phyloP scores from a whole-genome alignment of 2,329 filamentous ascomycete species.

The Fusarium sp. region DNA sequence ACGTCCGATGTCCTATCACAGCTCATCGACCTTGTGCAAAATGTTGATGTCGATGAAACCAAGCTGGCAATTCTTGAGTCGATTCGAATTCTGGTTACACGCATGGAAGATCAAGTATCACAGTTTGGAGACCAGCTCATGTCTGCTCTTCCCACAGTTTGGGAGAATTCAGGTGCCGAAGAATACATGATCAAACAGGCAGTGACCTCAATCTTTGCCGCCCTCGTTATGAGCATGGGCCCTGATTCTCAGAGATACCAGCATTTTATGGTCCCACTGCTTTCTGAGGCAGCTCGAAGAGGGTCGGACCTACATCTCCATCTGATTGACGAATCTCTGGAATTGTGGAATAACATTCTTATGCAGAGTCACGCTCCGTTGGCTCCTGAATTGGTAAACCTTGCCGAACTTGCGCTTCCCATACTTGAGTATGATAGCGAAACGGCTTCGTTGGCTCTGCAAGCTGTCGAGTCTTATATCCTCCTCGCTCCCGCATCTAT shows the following conservation, averaged over 20 bases:
- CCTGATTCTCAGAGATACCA: slow-evolving; percentile 83
- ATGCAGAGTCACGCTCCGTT: slow-evolving; percentile 73
- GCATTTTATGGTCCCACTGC: slow-evolving; percentile 81
- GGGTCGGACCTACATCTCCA: slow-evolving; percentile 82
- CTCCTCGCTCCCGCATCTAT: slow-evolving; percentile 76
- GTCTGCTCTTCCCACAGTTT: slow-evolving; percentile 80
- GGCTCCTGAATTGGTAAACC: slow-evolving; percentile 69
- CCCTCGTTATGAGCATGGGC: slow-evolving; percentile 88
- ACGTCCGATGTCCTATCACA: slow-evolving; percentile 78
- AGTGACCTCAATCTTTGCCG: slow-evolving; percentile 85
- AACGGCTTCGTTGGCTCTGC: slow-evolving; percentile 70
- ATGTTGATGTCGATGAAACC: slow-evolving; percentile 85
- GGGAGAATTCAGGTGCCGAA: slow-evolving; percentile 82
- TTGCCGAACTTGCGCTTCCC: slow-evolving; percentile 73
- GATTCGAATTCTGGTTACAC: slow-evolving; percentile 81
- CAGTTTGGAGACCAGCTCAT: slow-evolving; percentile 85
- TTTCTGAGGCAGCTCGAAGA: slow-evolving; percentile 82
- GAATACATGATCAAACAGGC: slow-evolving; percentile 95
- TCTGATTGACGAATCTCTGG: slow-evolving; percentile 90
- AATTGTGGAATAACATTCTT: slow-evolving; percentile 85
- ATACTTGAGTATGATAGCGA: slow-evolving; percentile 75
- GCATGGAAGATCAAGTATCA: slow-evolving; percentile 79
- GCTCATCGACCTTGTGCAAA: slow-evolving; percentile 81
- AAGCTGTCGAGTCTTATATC: slow-evolving; percentile 77
- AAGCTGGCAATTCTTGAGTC: slow-evolving; percentile 92